Percentiles rank a stretch among this genome's conserved stretches.
Evolutionary conservation across 2,329 filamentous ascomycete genomes (phyloP).

Genomic region (Fusarium oxysporum): DNA sequence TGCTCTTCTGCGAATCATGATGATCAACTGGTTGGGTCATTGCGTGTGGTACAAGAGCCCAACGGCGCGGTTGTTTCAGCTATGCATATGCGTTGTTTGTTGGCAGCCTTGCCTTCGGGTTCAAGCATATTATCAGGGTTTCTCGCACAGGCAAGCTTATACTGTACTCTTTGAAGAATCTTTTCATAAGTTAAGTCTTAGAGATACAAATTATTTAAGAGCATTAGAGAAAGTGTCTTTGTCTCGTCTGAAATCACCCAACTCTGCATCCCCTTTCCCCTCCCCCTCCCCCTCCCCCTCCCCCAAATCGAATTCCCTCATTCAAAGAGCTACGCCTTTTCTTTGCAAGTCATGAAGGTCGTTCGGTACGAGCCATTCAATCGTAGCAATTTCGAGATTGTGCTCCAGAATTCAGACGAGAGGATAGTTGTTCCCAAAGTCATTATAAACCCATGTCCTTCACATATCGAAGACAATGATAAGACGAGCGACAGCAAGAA

Average conservation of each 20-base stretch:
- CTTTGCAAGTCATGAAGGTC: background rate
- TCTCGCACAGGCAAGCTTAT: background rate
- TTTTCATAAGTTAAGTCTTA: background rate
- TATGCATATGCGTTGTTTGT: background rate
- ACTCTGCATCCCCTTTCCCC: no score
- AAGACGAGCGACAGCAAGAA: no score
- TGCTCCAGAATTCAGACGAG: background rate
- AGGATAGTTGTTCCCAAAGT: background rate
- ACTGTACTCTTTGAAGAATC: background rate
- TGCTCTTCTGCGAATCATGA: accelerated
- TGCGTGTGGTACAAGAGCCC: background rate
- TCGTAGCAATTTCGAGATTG: background rate
- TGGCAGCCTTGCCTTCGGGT: background rate
- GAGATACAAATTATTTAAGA: background rate
- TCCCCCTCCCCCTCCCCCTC: no score
- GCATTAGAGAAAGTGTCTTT: background rate
- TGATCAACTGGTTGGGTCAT: background rate
- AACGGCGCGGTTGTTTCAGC: background rate
- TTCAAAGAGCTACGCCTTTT: background rate
- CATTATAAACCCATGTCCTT: no score
- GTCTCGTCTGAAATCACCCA: background rate
- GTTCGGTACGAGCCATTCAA: accelerated
- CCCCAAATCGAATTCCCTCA: background rate
- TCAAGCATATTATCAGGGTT: background rate
- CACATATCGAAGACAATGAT: no score